phyloP scores from a whole-genome alignment of 2,329 filamentous ascomycete genomes.

The Fusarium dimerum region DNA sequence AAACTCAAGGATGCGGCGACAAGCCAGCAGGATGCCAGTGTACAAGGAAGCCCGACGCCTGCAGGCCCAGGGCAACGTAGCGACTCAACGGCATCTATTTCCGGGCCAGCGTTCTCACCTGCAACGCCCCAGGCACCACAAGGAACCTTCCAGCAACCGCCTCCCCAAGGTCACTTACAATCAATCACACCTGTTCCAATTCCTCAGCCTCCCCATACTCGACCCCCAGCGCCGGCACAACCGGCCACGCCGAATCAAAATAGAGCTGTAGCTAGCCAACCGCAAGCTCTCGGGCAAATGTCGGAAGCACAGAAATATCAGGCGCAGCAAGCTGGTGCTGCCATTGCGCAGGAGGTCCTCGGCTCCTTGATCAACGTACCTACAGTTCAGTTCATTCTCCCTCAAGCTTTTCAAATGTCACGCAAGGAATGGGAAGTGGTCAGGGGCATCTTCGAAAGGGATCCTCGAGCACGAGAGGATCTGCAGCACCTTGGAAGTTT shows the following conservation, averaged over 20 bases:
- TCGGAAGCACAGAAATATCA: slow-evolving; percentile 40
- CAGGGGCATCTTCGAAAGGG: slow-evolving; percentile 64
- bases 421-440: slow-evolving; percentile 76
- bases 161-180: slow-evolving; percentile 34
- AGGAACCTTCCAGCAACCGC: slow-evolving; percentile 36
- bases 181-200: slow-evolving; percentile 39
- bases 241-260: slow-evolving; percentile 4
- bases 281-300: slow-evolving; percentile 22
- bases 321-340: slow-evolving; percentile 54
- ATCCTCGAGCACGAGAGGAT: slow-evolving; percentile 66
- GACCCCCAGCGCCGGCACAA: slow-evolving; percentile 9
- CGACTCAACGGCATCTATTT: slow-evolving; percentile 43
- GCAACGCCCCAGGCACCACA: slow-evolving; percentile 43
- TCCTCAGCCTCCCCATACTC: slow-evolving; percentile 34
- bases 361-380: slow-evolving; percentile 63
- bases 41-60: slow-evolving; percentile 36
- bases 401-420: slow-evolving; percentile 68
- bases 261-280: slow-evolving; percentile 19
- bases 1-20: slow-evolving; percentile 24
- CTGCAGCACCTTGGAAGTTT: slow-evolving; percentile 56
- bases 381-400: slow-evolving; percentile 68
- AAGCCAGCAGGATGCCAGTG: slow-evolving; percentile 13
- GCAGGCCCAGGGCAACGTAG: slow-evolving; percentile 41
- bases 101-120: slow-evolving; percentile 56
- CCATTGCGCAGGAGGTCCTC: slow-evolving; percentile 62